Evolutionary conservation across 2,329 filamentous ascomycete genomes (phyloP).

Genomic region (Cordyceps javanica): DNA sequence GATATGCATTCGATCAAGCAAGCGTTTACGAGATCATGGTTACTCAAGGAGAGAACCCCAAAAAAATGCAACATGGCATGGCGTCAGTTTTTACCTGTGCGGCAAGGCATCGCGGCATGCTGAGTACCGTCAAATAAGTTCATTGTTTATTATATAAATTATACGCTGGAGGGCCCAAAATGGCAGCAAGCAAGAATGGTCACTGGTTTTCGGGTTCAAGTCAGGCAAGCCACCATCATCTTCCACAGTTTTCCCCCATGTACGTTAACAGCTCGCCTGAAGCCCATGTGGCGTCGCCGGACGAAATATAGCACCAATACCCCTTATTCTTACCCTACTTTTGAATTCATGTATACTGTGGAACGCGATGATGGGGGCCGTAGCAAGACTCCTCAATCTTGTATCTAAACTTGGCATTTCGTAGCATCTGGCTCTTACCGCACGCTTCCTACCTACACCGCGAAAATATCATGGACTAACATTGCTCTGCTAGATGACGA

Average conservation of each 20-base stretch:
- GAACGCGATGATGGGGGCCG: constrained; percentile 59
- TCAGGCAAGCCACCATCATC: constrained; percentile 66
- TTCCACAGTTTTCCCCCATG: constrained; percentile 55
- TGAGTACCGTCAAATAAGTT: not conserved
- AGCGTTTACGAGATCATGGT: constrained; percentile 24
- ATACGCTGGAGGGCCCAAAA: constrained; percentile 20
- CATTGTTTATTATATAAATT: constrained; percentile 14
- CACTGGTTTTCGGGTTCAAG: constrained; percentile 29
- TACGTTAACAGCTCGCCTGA: constrained; percentile 53
- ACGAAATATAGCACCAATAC: constrained; percentile 36
- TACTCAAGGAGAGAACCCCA: constrained; percentile 21
- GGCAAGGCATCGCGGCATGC: constrained; percentile 16
- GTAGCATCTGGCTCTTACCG: constrained; percentile 21
- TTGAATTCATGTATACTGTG: constrained; percentile 31
- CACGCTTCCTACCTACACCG: too few species aligned
- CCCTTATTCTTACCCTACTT: constrained; percentile 28
- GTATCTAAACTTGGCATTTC: constrained; percentile 34
- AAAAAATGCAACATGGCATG: constrained; percentile 22
- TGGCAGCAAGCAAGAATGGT: constrained; percentile 19
- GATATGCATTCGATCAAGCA: constrained; percentile 27
- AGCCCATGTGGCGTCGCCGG: constrained; percentile 29
- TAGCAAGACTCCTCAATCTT: constrained; percentile 39
- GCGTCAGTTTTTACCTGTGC: constrained; percentile 25
- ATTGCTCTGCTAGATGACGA: constrained; percentile 52
- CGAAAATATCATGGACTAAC: constrained; percentile 33